Evolutionary conservation across 371 early-diverging fungal species (phyloP).

Genomic region (Lichtheimia ramosa): DNA sequence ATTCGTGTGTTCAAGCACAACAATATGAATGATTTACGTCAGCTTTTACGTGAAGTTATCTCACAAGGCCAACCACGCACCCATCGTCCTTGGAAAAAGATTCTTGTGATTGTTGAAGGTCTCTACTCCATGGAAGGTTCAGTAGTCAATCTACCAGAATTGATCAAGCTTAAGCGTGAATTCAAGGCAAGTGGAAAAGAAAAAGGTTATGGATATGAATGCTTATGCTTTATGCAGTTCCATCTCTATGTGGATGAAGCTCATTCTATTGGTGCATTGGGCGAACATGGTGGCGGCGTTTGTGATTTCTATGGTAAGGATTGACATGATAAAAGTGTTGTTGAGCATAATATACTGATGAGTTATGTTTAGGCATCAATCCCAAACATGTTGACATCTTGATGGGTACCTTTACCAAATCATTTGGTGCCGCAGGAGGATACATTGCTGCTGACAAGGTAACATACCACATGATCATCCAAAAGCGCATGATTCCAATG

Average conservation of each 20-base stretch:
- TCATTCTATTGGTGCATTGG: slow-evolving; percentile 97
- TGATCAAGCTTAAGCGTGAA: slow-evolving; percentile 92
- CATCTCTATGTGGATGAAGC: slow-evolving; percentile 98
- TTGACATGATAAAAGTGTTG: neutral
- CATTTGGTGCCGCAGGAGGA: slow-evolving; percentile 98
- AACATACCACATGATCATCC: too few relatives aligned
- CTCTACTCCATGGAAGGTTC: slow-evolving; percentile 99
- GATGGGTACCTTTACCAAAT: slow-evolving; percentile 99
- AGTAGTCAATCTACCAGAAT: slow-evolving; percentile 86
- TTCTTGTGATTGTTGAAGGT: slow-evolving; percentile 99
- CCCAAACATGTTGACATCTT: slow-evolving; percentile 93
- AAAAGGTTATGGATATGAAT: too few relatives aligned
- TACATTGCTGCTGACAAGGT: slow-evolving; percentile 83
- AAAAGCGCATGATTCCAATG: neutral
- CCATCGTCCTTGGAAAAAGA: slow-evolving; percentile 99
- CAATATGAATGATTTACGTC: slow-evolving; percentile 79
- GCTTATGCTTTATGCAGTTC: slow-evolving; percentile 48
- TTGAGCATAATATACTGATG: too few relatives aligned
- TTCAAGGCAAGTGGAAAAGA: slow-evolving; percentile 77
- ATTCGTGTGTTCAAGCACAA: slow-evolving; percentile 99
- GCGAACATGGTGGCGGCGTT: slow-evolving; percentile 90
- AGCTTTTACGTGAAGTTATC: slow-evolving; percentile 88
- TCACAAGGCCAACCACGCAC: slow-evolving; percentile 99
- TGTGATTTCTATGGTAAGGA: slow-evolving; percentile 84
- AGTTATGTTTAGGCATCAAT: slow-evolving; percentile 69